Base-by-base conservation (phyloP, 805 yeast species). In the Ogataea sp. region DNA sequence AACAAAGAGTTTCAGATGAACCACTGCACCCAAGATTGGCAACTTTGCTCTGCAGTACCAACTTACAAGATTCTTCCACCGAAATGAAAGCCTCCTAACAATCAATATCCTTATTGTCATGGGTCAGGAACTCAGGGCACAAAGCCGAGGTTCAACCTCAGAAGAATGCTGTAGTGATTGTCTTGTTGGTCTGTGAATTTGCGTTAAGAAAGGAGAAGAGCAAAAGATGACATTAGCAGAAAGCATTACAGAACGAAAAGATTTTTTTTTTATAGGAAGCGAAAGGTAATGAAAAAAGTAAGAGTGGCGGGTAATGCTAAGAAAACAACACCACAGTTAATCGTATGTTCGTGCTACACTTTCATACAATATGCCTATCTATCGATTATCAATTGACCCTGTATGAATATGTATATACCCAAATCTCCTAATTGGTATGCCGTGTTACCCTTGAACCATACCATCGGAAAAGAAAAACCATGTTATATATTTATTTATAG, bases 21-120 rank as follows among this genome's bases (percentile, higher is more conserved):
- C 64, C 66, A 71, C 74, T 70, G 80, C 80, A 74, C 80, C 80
- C 80, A 73, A 74, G 80, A 74, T 65, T 70, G 65, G 64, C 55
- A 68, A 49, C 51, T 45, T 65, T 70, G 44, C 47, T 73, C 78
- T 73, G 77, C 78, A 71, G 75, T 62, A 62, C 71, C 64, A 59
- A 43, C 46, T 42, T 40, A 30, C 20, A 23, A 37, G 26, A 39
- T 20, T 36, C 17, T 23, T 8, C 10, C 15, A 18, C 26, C 24
- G 26, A 23, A 11, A 23, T 23, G 26, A 23, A 7, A 23, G 26
- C 11, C 7, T 11, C 26, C 7, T 71, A 67, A 62, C 70, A 35
- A 43, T 50, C 56, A 31, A 65, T 69, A 70, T 67, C 65, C 75
- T 71, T 39, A 59, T 64, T 66, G 75, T 73, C 78, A 71, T 71